These are phyloP conservation scores for Singerocomus inundabilis DNA, from an alignment of 1,284 basidiomycete species.

Conservation along the genomic window DNA sequence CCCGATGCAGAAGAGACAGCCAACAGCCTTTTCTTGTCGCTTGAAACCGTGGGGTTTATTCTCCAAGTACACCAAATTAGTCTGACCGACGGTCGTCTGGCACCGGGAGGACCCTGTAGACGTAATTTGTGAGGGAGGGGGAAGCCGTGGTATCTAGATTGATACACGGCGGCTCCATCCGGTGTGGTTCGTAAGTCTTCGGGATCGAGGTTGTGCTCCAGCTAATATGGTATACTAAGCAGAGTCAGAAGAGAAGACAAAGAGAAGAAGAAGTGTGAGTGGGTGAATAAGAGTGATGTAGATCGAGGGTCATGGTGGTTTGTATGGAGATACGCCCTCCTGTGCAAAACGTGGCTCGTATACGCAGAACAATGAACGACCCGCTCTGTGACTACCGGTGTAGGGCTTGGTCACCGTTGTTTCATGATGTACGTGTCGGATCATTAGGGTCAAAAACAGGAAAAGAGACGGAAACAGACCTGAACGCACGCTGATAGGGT, in stretches of 20 bases:
- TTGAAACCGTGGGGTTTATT: constrained; percentile 32
- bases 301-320: not conserved
- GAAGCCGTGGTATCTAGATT: too few relatives aligned
- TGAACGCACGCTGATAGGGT: constrained; percentile 8
- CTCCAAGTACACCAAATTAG: constrained; percentile 20
- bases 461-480: not conserved
- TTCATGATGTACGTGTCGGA: constrained; percentile 2
- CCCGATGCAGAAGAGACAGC: constrained; percentile 40
- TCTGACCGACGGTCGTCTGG: constrained; percentile 3
- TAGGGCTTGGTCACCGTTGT: not conserved
- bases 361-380: not conserved
- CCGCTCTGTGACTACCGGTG: not conserved
- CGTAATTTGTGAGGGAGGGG: too few relatives aligned
- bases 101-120: not conserved
- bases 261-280: too few relatives aligned
- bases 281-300: too few relatives aligned
- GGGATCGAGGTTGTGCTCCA: too few relatives aligned
- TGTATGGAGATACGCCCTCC: not conserved
- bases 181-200: too few relatives aligned
- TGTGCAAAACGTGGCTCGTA: too few relatives aligned
- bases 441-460: not conserved
- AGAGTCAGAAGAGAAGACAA: too few relatives aligned
- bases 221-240: too few relatives aligned
- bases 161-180: too few relatives aligned
- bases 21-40: constrained; percentile 34